phyloP scores from a whole-genome alignment of 805 yeast species.

The Schizosaccharomyces pombe region DNA sequence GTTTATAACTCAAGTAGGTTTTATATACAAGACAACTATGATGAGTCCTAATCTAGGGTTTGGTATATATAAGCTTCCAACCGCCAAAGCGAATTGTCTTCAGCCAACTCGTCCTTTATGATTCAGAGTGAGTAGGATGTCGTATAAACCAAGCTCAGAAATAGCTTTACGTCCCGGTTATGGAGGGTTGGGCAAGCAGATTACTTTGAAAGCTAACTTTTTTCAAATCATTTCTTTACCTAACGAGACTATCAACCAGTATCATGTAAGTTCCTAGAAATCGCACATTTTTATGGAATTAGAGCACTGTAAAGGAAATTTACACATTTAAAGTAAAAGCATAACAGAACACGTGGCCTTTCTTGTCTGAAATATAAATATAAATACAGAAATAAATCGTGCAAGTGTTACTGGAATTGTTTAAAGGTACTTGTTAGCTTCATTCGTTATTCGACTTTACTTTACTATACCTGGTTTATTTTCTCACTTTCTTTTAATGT shows the following conservation, averaged over 20 bases:
- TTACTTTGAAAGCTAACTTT: conserved; percentile 5
- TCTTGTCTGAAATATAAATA: too few relatives aligned
- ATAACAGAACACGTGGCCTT: conserved; percentile 2
- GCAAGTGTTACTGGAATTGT: too few relatives aligned
- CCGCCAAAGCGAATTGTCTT: too few relatives aligned
- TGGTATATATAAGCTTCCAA: too few relatives aligned
- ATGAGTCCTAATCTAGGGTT: too few relatives aligned
- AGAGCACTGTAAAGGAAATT: background rate
- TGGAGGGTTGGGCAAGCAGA: background rate
- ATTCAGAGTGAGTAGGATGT: too few relatives aligned
- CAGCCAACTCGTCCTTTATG: too few relatives aligned
- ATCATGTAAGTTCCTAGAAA: conserved; percentile 5
- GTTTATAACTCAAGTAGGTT: too few relatives aligned
- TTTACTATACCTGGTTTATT: background rate
- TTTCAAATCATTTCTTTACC: conserved; percentile 6
- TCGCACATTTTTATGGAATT: background rate
- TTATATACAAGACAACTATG: too few relatives aligned
- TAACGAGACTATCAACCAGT: conserved; percentile 6
- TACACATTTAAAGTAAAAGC: background rate
- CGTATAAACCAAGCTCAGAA: background rate
- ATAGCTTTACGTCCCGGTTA: background rate
- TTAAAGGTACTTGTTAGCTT: too few relatives aligned
- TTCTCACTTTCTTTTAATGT: too few relatives aligned
- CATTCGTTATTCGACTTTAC: background rate
- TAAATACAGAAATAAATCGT: too few relatives aligned